A percentile compares a stretch with the other conserved stretches of the same genome.
Evolutionary conservation across 2,329 filamentous ascomycete species (phyloP).

Genomic region (Endothia cerciana): DNA sequence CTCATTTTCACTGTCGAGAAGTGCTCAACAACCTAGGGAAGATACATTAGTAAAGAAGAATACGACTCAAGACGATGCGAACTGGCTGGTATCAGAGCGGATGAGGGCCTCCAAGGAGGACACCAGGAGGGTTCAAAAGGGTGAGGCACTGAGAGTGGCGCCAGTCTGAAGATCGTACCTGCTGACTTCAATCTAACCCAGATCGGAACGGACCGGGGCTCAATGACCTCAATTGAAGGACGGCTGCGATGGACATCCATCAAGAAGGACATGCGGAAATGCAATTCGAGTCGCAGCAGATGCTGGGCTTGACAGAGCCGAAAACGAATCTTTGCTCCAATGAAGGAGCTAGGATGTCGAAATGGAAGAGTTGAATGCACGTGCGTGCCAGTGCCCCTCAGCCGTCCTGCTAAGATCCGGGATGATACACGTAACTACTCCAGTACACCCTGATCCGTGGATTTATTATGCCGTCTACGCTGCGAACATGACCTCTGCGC

Average conservation of each 20-base stretch:
- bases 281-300: neutral
- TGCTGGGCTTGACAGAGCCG: slow-evolving; percentile 7
- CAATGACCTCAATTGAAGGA: slow-evolving; percentile 11
- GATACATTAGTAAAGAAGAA: slow-evolving; percentile 1
- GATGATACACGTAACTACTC: slow-evolving; percentile 4
- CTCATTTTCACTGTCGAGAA: slow-evolving; percentile 21
- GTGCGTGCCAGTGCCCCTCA: slow-evolving; percentile 16
- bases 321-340: slow-evolving; percentile 5
- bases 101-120: slow-evolving; percentile 11
- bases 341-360: slow-evolving; percentile 12
- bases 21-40: slow-evolving; percentile 20
- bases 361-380: slow-evolving; percentile 5
- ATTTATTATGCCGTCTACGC: neutral
- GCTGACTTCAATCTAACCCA: slow-evolving; percentile 19
- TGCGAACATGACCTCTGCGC: neutral
- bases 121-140: slow-evolving; percentile 16
- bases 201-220: slow-evolving; percentile 15
- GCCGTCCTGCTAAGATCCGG: slow-evolving; percentile 11
- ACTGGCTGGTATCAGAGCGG: slow-evolving; percentile 18
- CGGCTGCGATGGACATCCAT: neutral
- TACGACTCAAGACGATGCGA: slow-evolving; percentile 10
- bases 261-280: slow-evolving; percentile 3
- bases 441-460: neutral
- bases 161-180: slow-evolving; percentile 24
- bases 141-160: slow-evolving; percentile 22